A percentile compares a stretch with the other conserved stretches of the same genome.
Conservation (phyloP, 345 rosid species). For the Viola odorata region DNA sequence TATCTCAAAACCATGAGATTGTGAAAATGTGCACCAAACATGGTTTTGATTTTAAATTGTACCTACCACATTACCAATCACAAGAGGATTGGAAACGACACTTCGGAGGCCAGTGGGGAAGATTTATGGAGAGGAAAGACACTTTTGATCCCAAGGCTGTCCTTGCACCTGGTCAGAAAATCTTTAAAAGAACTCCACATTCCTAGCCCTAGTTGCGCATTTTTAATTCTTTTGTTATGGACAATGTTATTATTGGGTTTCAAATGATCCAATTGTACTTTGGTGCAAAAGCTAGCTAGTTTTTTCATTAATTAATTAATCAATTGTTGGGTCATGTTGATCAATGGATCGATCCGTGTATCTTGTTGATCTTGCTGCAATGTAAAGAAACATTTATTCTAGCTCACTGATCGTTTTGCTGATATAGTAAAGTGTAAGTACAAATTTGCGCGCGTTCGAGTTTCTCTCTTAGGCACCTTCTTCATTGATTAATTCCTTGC, state of each 20-base stretch:
- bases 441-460: too few species aligned
- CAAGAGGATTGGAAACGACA: slow-evolving; percentile 75
- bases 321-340: slow-evolving; percentile 4
- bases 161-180: slow-evolving; percentile 90
- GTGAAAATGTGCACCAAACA: slow-evolving; percentile 41
- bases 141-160: slow-evolving; percentile 74
- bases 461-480: slow-evolving; percentile 19
- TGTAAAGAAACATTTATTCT: neutral
- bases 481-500: neutral
- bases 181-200: slow-evolving; percentile 45
- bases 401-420: too few species aligned
- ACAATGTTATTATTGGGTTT: neutral
- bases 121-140: slow-evolving; percentile 60
- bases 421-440: too few species aligned
- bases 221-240: neutral
- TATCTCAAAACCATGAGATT: slow-evolving; percentile 60
- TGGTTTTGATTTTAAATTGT: slow-evolving; percentile 69
- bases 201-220: slow-evolving; percentile 5
- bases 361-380: slow-evolving; percentile 5
- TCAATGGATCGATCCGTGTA: neutral
- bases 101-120: slow-evolving; percentile 70
- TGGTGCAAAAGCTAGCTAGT: neutral
- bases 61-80: slow-evolving; percentile 79
- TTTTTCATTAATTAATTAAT: slow-evolving; percentile 4
- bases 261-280: neutral